A percentile compares a stretch with the other conserved stretches of the same genome.
These are phyloP conservation scores for Trametes polyzona DNA, from an alignment of 1,284 basidiomycete genomes.

Conservation along the genomic window DNA sequence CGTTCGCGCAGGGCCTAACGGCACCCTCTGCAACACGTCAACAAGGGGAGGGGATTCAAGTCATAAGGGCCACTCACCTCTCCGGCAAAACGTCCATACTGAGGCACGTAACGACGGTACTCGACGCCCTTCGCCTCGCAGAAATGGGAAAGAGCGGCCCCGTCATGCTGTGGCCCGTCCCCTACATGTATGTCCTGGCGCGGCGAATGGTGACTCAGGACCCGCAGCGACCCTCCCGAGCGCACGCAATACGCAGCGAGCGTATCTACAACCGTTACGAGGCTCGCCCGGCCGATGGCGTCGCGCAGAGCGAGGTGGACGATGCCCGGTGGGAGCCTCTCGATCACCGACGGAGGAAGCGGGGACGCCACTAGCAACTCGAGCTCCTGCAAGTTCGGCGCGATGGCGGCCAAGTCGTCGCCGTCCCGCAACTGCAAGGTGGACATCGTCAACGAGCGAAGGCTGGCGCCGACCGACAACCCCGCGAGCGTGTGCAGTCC, in stretches of 20 bases:
- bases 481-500: background rate
- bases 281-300: background rate
- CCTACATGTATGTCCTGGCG: background rate
- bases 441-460: conserved; percentile 10
- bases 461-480: background rate
- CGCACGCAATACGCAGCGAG: conserved; percentile 3
- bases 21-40: background rate
- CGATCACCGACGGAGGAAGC: background rate
- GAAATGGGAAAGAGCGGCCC: conserved; percentile 3
- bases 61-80: too few relatives aligned
- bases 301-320: conserved; percentile 7
- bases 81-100: conserved; percentile 13
- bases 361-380: background rate
- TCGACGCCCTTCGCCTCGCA: conserved; percentile 3
- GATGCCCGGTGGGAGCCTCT: conserved; percentile 4
- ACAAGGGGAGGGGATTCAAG: accelerated
- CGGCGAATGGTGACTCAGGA: conserved; percentile 8
- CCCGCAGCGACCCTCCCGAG: background rate
- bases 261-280: background rate
- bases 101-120: conserved; percentile 12
- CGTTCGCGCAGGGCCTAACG: background rate
- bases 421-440: background rate
- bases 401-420: background rate
- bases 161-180: background rate
- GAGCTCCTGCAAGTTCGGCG: background rate